Conservation (phyloP, 345 rosid genomes). For the Populus davidiana region DNA sequence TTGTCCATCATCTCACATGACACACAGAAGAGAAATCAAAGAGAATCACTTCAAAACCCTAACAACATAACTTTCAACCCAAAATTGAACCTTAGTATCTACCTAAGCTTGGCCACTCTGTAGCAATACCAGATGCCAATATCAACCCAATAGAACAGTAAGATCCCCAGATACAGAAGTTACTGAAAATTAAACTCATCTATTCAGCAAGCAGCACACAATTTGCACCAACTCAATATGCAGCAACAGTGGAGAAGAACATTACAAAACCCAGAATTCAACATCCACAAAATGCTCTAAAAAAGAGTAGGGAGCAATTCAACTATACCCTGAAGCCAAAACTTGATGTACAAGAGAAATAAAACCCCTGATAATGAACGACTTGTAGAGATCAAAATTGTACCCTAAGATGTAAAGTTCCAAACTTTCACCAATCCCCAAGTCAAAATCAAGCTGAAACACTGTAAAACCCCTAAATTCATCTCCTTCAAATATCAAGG, state of each 20-base stretch:
- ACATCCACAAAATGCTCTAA: neutral
- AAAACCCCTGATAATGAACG: neutral
- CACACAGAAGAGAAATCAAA: neutral
- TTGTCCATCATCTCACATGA: neutral
- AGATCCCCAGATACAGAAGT: neutral
- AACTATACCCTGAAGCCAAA: neutral
- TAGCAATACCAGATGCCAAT: constrained; percentile 17
- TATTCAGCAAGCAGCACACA: constrained; percentile 7
- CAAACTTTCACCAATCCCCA: neutral
- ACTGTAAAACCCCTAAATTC: constrained; percentile 14
- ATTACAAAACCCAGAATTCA: constrained; percentile 3
- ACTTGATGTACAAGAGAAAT: neutral
- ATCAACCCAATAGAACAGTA: neutral
- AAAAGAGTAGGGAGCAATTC: neutral
- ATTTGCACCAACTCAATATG: constrained; percentile 4
- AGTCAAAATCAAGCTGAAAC: constrained; percentile 11
- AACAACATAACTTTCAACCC: neutral
- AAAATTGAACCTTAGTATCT: neutral
- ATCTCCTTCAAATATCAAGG: neutral
- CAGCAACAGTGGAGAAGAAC: constrained; percentile 8
- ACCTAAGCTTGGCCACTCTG: constrained; percentile 11
- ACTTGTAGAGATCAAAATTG: constrained; percentile 3
- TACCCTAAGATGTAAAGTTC: neutral
- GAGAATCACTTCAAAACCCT: neutral
- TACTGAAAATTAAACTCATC: constrained; percentile 9